Evolutionary conservation across 306 rosid species (phyloP), one percentile per base, ranked within the genome.

Genomic region (Carpinus viminea): DNA sequence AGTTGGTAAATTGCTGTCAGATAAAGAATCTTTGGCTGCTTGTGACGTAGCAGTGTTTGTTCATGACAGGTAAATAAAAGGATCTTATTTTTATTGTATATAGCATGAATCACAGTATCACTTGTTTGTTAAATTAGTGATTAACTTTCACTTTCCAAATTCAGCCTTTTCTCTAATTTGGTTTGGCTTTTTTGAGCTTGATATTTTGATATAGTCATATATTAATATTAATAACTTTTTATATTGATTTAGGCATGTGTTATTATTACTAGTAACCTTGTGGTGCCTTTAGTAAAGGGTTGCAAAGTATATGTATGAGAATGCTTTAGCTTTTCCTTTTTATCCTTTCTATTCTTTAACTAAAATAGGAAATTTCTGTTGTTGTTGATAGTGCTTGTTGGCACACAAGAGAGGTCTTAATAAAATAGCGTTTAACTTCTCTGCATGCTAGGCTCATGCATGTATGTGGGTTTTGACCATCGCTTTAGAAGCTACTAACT

Each of bases 41-140:
- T 93, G 98, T 80, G 99, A 91, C 78, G 85, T 95, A 52, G 99
- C 98, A 46, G 86, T 93, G 80, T 93, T 96, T 86, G 93, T 91
- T 82, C 92, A 91, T 71, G 98, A 93, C 88, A 90, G 99, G 99
- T 93, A 78, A 87, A 77, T 50, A 46, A 38, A 56, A 53, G 43
- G n/a, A 21, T 48, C 26, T n/a, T 6, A 28, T 60, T 41, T 6
- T 41, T 12, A 38, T 71, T 34, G 45, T 53, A 78, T 15, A 41
- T 74, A 16, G 53, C 7, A 47, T 71, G 21, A 73, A 76, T 71
- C 65, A 28, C 66, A 36, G 51, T 21, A 11, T n/a, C 38, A 26
- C 28, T 4, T n/a, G 68, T n/a, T 52, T 36, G 8, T 51, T 7
- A 20, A 17, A 65, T 52, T 53, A 21, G 28, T 31, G 47, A n/a